A percentile compares a stretch with the other conserved stretches of the same genome.
Evolutionary conservation across 306 rosid genomes (phyloP).

Genomic region (Geum urbanum): DNA sequence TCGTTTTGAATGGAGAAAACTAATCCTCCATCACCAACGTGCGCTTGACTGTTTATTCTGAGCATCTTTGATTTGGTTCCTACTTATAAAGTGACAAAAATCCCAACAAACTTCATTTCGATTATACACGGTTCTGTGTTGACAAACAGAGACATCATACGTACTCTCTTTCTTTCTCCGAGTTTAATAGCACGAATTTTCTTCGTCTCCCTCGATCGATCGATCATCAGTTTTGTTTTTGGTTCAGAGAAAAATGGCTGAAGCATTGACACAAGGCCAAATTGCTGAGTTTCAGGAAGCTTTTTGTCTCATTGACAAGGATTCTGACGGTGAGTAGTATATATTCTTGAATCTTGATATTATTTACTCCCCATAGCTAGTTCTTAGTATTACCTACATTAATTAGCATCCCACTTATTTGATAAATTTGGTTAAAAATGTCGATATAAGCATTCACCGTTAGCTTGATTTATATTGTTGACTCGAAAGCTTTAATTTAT

Average conservation of each 20-base stretch:
- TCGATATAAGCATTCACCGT: background rate
- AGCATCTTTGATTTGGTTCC: background rate
- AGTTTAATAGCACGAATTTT: background rate
- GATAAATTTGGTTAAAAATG: background rate
- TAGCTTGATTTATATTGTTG: background rate
- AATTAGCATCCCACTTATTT: background rate
- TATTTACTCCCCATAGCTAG: background rate
- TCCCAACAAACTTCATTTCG: background rate
- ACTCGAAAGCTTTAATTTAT: background rate
- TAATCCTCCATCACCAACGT: background rate
- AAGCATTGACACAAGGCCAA: constrained; percentile 37
- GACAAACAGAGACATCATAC: background rate
- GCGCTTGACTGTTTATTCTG: background rate
- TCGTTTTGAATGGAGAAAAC: background rate
- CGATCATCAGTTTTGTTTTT: background rate
- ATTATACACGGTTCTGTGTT: background rate
- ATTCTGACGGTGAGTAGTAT: constrained; percentile 38
- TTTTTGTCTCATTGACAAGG: constrained; percentile 45
- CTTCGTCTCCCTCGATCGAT: background rate
- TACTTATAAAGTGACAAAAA: background rate
- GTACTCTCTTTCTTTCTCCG: background rate
- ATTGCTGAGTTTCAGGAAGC: constrained; percentile 51
- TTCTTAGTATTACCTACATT: background rate
- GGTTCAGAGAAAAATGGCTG: constrained; percentile 30
- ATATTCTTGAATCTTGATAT: too few species aligned